phyloP scores from a whole-genome alignment of 345 rosid species.

The Atalantia buxifolia region DNA sequence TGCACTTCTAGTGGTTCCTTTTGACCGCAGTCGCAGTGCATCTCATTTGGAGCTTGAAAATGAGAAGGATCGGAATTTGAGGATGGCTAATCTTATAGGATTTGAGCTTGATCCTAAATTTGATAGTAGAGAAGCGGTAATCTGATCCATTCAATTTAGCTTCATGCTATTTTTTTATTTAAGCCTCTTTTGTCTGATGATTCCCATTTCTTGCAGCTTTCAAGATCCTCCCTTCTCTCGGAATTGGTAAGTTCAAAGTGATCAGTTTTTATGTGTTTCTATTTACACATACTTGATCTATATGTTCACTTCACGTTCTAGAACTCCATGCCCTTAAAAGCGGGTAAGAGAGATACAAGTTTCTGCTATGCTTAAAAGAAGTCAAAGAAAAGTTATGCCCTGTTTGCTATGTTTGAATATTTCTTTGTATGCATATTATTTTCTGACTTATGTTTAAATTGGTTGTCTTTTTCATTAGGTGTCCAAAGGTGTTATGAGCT shows the following conservation, averaged over 20 bases:
- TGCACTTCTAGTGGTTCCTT: slow-evolving; percentile 79
- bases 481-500: slow-evolving; percentile 83
- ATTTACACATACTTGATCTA: neutral
- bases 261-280: neutral
- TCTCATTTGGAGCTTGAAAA: slow-evolving; percentile 90
- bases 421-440: neutral
- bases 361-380: neutral
- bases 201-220: slow-evolving; percentile 53
- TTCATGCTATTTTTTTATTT: neutral
- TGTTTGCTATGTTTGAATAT: neutral
- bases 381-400: neutral
- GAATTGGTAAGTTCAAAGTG: slow-evolving; percentile 69
- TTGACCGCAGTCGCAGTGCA: slow-evolving; percentile 56
- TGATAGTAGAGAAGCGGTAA: slow-evolving; percentile 92
- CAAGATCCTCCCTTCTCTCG: slow-evolving; percentile 78
- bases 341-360: neutral
- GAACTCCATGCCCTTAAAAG: neutral
- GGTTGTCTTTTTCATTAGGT: slow-evolving; percentile 42
- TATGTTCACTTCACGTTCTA: neutral
- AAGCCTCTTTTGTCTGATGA: slow-evolving; percentile 10
- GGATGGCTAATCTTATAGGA: slow-evolving; percentile 95
- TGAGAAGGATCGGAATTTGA: slow-evolving; percentile 83
- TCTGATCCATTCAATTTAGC: slow-evolving; percentile 8
- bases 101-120: slow-evolving; percentile 81
- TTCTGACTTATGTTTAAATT: neutral